Evolutionary conservation across 108 stramenopile species (phyloP), one percentile per base, ranked within the genome.

Genomic region (Licmophora abbreviata): DNA sequence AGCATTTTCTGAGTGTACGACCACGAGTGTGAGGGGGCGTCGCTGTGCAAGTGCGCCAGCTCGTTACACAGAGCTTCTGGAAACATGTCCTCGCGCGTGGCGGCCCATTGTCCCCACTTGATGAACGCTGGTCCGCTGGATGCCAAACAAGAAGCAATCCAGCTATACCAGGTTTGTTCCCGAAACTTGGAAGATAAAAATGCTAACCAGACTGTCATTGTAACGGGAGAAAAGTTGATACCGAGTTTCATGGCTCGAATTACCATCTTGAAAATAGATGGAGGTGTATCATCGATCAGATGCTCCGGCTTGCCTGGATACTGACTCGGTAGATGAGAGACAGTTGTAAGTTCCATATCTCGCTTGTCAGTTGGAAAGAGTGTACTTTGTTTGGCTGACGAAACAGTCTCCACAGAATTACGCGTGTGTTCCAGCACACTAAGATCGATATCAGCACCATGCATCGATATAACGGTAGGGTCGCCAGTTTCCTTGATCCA

Each of bases 61-160:
- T 56, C 58, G 6, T 45, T 31, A 49, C 92, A 93, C 18, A 93
- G 60, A 22, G 40, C 68, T 30, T 71, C 67, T 17, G 87, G 85
- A 57, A 93, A 93, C 77, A 93, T 87, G 51, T 93, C 92, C 4
- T 57, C 40, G 14, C 90, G 56, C 10, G 82, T 83, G 15, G 59
- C 42, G 9, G 71, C 71, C 79, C 79, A 81, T 63, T 81, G 79
- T 28, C 79, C 89, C 85, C 85, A 92, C 65, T 92, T 87, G 67
- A 85, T 83, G 56, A 82, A 85, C 23, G 85, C 85, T 10, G 85
- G 69, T 4, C 79, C 83, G 30, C 58, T 48, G n/a, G 29, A 37
- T 10, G 59, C 73, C 1, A 85, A 54, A 41, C 61, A 68, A 9
- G 32, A 31, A 14, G 64, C 68, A 4, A 85, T 9, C 59, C 68